Base-by-base conservation (phyloP, 2,329 filamentous ascomycete genomes). In the Trichoderma asperellum region DNA sequence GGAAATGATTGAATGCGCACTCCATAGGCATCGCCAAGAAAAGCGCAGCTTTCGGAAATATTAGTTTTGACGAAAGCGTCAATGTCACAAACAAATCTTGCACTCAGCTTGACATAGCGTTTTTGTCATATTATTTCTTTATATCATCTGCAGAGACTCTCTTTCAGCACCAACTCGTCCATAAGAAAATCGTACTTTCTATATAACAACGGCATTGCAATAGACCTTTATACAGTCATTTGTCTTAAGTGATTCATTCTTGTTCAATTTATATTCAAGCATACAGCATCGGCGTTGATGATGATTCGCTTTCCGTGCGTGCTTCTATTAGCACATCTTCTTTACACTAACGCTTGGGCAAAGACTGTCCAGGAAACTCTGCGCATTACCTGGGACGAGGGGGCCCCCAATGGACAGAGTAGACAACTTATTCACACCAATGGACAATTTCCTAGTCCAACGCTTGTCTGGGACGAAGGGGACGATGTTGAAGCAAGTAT, bases 401-500 rank as follows among this genome's bases (percentile, higher is more conserved):
- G 70, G 6, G 61, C 68, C 24, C 70, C 70, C 3, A 72, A 72
- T 49, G 71, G 70, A 16, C 71, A 72, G 56, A 16, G 29, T 14
- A 59, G 71, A 53, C 29, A 72, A 29, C 49, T 71, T 27, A 72
- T 71, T 35, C 56, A 58, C 27, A 70, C 57, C 24, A 74, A 74
- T 27, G 68, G 70, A 1, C 56, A 63, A 4, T 74, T 74, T 49
- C 68, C 71, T 0, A 72, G 70, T 3, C 73, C 71, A 16, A 55
- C 53, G 0, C 60, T 74, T 0, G 64, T 72, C 2, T 60, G 70
- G 18, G 27, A 70, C 2, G 69, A 73, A 52, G 73, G 59, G 1
- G 73, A 74, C 35, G 68, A 73, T 24, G 64, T 73, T 12, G 72
- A 74, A 60, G 34, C 73, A 6, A 11, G 70, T 79, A 32, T 74